Base-by-base conservation (phyloP, 805 yeast genomes). In the Debaryomyces castellii region DNA sequence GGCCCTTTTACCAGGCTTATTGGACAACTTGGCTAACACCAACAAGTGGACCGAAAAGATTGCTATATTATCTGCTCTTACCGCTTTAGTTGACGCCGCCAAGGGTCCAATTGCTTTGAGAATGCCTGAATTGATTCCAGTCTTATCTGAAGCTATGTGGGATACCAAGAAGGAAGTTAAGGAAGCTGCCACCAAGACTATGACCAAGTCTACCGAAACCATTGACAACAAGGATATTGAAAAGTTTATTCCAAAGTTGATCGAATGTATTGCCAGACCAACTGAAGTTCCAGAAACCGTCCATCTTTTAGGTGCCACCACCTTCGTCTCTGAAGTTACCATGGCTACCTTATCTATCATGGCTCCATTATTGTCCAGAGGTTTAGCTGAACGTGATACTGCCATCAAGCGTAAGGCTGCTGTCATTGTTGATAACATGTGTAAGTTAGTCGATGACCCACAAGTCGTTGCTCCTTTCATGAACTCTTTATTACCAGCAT, bases 391-490 rank as follows among this genome's bases (percentile, higher is more conserved):
- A 83, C 94, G 99, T 83, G 99, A 94, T 69, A 94, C 99, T 61
- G 81, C 97, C 63, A 94, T 94, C 83, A 94, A 94, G 88, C 91
- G 99, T 84, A 94, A 94, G 83, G 87, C 98, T 68, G 99, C 99
- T 62, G 99, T 94, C 72, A 94, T 94, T 77, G 87, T 92, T 67
- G 99, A 94, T 77, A 94, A 94, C 96, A 94, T 94, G 99, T 94
- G 99, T 88, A 94, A 94, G 80, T 89, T 94, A 77, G 99, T 94
- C 80, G 99, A 94, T 73, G 99, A 94, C 74, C 99, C 99, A 63
- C 98, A 94, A 81, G 95, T 94, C 70, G 96, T 94, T 77, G 99
- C 98, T 81, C 99, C 99, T 60, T 94, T 94, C 89, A 80, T 94
- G 86, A 79, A 81, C 77, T 87, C 86, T 71, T 84, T 94, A 67